Evolutionary conservation across 2,329 filamentous ascomycete genomes (phyloP).

Genomic region (Fusarium tanahbumbuense): DNA sequence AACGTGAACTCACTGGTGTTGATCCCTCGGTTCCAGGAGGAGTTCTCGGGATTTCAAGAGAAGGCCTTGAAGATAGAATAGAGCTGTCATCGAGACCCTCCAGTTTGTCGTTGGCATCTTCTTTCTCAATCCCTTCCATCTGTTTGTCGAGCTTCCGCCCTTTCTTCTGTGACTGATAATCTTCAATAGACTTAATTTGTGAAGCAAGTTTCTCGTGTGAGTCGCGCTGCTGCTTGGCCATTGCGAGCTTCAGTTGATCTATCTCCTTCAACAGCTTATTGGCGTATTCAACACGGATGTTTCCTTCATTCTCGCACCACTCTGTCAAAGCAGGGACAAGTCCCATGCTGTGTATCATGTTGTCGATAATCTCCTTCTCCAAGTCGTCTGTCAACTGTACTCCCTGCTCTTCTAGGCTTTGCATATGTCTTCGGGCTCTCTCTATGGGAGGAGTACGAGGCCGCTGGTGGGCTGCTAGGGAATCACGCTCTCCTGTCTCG

Average conservation of each 20-base stretch:
- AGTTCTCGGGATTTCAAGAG: background rate
- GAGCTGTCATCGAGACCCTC: background rate
- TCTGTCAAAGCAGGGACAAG: slow-evolving; percentile 23
- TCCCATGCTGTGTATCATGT: slow-evolving; percentile 19
- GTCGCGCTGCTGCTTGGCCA: slow-evolving; percentile 9
- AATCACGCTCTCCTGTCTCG: background rate
- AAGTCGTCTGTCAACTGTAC: background rate
- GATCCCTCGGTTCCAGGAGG: background rate
- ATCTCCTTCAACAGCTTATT: slow-evolving; percentile 16
- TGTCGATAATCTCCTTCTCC: slow-evolving; percentile 17
- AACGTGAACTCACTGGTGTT: background rate
- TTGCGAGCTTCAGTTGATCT: slow-evolving; percentile 28
- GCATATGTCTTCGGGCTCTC: slow-evolving; percentile 14
- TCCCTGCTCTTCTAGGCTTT: slow-evolving; percentile 14
- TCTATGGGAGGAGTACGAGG: slow-evolving; percentile 30
- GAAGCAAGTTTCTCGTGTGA: background rate
- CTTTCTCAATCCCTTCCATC: background rate
- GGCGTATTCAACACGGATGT: slow-evolving; percentile 23
- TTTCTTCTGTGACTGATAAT: background rate
- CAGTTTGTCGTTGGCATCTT: background rate
- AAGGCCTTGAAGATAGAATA: background rate
- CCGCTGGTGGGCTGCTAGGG: slow-evolving; percentile 22
- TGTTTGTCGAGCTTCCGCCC: background rate
- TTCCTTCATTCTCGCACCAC: slow-evolving; percentile 3
- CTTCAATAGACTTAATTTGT: background rate